Evolutionary conservation across 495 filamentous ascomycete genomes (phyloP), one percentile per base, ranked within the genome.

Genomic region (Tetracladium setigerum): DNA sequence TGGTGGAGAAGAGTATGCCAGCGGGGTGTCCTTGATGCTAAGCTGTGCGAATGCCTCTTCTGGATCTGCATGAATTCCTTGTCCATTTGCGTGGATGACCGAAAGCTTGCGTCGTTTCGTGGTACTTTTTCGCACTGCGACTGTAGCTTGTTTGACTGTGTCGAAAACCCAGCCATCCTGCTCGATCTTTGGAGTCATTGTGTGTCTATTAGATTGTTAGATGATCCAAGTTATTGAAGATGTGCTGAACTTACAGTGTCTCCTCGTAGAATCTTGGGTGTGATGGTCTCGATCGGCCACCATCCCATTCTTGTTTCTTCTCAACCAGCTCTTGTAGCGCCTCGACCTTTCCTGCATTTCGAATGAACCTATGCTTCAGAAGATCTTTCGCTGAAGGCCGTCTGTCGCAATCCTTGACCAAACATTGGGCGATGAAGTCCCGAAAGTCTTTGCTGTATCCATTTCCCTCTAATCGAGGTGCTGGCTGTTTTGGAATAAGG

Each of bases 111-210:
- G 41, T 45, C 57, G 37, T 47, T 60, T 60, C 7, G 51, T 60
- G 9, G 57, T 56, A 36, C 44, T 57, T 41, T 55, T 60, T 19
- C 59, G 63, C 37, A 50, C 56, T 10, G 52, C 49, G 6, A 72
- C 65, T 2, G 73, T 56, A 1, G 74, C 64, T 18, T 78, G 83
- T 61, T 86, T 91, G 55, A 99, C 79, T 0, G 92, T 99, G 57
- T 96, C 92, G 59, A 99, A 99, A n/a, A 96, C 83, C 92, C 92
- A 99, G 43, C 87, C 87, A 55, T 95, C 89, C 14, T 83, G 72
- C 15, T 89, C 83, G 15, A 77, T 71, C 59, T 72, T 81, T 46
- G 70, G 74, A 42, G 73, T 80, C 59, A 86, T 71, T n/a, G 81
- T 83, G 54, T 84, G 81, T 14, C 57, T 59, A 27, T 15, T 5